Evolutionary conservation across 129 eudicot species (phyloP).

Genomic region (Ambrosia trifida): DNA sequence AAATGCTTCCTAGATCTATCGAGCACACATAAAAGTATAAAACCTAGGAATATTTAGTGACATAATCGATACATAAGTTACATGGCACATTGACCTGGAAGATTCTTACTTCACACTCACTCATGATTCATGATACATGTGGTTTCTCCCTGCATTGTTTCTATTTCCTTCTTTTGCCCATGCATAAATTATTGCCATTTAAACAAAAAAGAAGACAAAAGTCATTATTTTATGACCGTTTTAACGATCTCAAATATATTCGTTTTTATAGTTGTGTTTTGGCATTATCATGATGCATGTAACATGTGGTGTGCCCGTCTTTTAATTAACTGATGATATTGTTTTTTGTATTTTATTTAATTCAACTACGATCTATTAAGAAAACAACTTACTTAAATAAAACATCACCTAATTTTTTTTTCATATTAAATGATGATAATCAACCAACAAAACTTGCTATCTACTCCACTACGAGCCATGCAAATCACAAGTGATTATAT

Average conservation of each 20-base stretch:
- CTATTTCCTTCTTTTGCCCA: not conserved
- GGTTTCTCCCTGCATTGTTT: not conserved
- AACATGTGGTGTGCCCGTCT: too few relatives aligned
- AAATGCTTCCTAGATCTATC: conserved; percentile 1
- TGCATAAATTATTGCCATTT: not conserved
- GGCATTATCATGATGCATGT: too few relatives aligned
- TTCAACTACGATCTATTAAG: too few relatives aligned
- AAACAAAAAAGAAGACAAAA: too few relatives aligned
- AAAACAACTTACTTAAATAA: not conserved
- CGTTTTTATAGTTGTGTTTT: too few relatives aligned
- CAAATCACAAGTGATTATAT: not conserved
- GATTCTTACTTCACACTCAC: conserved; percentile 14
- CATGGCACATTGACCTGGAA: conserved; percentile 14
- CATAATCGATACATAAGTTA: not conserved
- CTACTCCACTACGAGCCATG: conserved; percentile 22
- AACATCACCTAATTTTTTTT: not conserved
- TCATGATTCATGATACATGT: not conserved
- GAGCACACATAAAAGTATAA: not conserved
- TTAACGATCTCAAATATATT: too few relatives aligned
- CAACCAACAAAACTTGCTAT: conserved; percentile 17
- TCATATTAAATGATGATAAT: not conserved
- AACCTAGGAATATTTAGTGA: not conserved
- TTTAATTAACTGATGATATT: too few relatives aligned
- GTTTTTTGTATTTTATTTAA: too few relatives aligned
- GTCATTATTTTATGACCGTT: too few relatives aligned